Evolutionary conservation across 2,329 filamentous ascomycete species (phyloP), one percentile per base, ranked within the genome.

Genomic region (Cladophialophora exuberans): DNA sequence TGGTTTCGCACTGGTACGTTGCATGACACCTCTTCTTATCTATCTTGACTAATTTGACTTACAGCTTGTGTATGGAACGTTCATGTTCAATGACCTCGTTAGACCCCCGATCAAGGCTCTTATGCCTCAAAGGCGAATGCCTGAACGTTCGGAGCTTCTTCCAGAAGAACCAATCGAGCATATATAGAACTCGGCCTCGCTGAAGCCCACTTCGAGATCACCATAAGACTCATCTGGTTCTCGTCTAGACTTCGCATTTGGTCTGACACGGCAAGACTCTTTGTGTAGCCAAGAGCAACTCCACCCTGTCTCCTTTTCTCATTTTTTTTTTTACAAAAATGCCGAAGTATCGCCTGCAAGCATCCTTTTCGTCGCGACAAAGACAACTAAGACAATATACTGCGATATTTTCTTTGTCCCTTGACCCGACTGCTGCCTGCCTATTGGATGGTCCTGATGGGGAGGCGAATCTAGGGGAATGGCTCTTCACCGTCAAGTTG

Each of bases 61-160:
- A 25, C 23, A 61, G 58, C 81, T 99, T 30, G 94, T 99, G 11
- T 99, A 97, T 70, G 95, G 94, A 62, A 99, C 93, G 1, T 97
- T 96, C 73, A 72, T 97, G 36, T 97, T 97, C 79, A 97, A 97
- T 72, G 91, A 95, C 60, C 84, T 99, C 55, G 82, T 97, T n/a
- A 79, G 84, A 56, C 90, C 91, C 18, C 94, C 94, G 1, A 76
- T 95, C 57, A 83, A 84, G 69, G 83, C 81, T 48, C 87, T 82
- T 58, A 66, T 92, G 28, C 79, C 79, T 9, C 36, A 36, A 42
- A 52, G 71, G 77, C 52, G 72, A 81, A 63, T 64, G 30, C 68
- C 71, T 11, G 62, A 62, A 20, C 65, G 61, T 22, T 66, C 66
- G 15, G 48, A 44, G 15, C 73, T 95, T 23, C 76, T 96, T 6